Percentiles rank a stretch among this genome's conserved stretches.
Evolutionary conservation across 202 grass and related monocot species (phyloP).

Genomic region (Cymbopogon flexuosus): DNA sequence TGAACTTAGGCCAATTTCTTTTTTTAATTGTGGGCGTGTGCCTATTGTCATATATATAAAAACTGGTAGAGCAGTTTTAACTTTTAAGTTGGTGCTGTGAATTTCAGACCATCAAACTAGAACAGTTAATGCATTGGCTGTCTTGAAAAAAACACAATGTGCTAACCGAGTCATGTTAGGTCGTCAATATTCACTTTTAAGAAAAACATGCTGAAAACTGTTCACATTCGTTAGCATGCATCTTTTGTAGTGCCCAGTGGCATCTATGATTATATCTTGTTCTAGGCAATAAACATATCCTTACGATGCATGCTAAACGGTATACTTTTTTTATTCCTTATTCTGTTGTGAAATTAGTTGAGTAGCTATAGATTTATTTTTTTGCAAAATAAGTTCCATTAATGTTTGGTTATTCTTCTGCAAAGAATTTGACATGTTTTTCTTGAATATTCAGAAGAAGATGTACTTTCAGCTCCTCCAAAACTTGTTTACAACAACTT

Average conservation of each 20-base stretch:
- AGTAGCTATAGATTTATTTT: background rate
- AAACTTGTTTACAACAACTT: conserved; percentile 94
- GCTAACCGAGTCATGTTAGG: background rate
- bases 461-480: conserved; percentile 91
- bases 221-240: background rate
- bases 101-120: background rate
- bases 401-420: background rate
- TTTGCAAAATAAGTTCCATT: background rate
- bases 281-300: background rate
- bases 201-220: background rate
- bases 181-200: background rate
- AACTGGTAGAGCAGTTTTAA: background rate
- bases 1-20: background rate
- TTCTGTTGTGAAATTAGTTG: conserved; percentile 4
- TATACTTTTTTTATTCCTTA: background rate
- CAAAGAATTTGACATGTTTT: conserved; percentile 13
- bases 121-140: background rate
- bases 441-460: conserved; percentile 60
- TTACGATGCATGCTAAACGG: background rate
- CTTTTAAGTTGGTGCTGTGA: background rate
- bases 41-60: background rate
- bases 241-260: background rate
- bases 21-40: background rate
- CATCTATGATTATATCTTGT: background rate
- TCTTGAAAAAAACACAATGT: background rate